These are phyloP conservation scores for Ogataea sp. DNA, from an alignment of 805 yeast genomes.

Conservation along the genomic window DNA sequence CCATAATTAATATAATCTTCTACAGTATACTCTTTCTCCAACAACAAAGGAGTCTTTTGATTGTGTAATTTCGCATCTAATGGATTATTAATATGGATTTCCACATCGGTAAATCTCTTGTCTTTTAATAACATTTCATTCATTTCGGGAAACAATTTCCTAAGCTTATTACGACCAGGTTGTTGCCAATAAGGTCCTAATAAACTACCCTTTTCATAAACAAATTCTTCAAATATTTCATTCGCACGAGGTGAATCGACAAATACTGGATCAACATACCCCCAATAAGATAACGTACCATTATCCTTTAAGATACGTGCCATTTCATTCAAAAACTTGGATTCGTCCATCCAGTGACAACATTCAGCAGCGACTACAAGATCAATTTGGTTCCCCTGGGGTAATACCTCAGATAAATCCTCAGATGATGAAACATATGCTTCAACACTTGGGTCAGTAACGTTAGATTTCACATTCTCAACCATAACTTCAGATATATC, in stretches of 20 bases:
- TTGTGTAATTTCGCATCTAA: not conserved
- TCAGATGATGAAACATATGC: not conserved
- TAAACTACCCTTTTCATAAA: slow-evolving; percentile 27
- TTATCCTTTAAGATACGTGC: slow-evolving; percentile 2
- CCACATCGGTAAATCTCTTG: slow-evolving; percentile 18
- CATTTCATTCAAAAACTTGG: slow-evolving; percentile 31
- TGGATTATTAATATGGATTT: slow-evolving; percentile 22
- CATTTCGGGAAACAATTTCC: slow-evolving; percentile 34
- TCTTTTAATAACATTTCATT: slow-evolving; percentile 31
- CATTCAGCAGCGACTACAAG: slow-evolving; percentile 71
- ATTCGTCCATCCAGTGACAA: slow-evolving; percentile 69
- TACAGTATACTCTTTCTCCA: slow-evolving; percentile 8
- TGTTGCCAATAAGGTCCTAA: slow-evolving; percentile 79
- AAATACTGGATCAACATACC: slow-evolving; percentile 59
- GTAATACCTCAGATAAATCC: slow-evolving; percentile 3
- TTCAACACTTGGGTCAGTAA: not conserved
- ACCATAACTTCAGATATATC: slow-evolving; percentile 44
- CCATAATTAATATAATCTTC: slow-evolving; percentile 12
- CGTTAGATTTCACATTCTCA: slow-evolving; percentile 14
- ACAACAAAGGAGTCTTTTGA: slow-evolving; percentile 7
- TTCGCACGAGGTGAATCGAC: slow-evolving; percentile 40
- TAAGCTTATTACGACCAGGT: slow-evolving; percentile 61
- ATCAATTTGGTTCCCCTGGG: slow-evolving; percentile 35
- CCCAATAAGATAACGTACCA: slow-evolving; percentile 73
- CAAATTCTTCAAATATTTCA: slow-evolving; percentile 34